Conservation (phyloP, 345 rosid species). For the Hevea brasiliensis region DNA sequence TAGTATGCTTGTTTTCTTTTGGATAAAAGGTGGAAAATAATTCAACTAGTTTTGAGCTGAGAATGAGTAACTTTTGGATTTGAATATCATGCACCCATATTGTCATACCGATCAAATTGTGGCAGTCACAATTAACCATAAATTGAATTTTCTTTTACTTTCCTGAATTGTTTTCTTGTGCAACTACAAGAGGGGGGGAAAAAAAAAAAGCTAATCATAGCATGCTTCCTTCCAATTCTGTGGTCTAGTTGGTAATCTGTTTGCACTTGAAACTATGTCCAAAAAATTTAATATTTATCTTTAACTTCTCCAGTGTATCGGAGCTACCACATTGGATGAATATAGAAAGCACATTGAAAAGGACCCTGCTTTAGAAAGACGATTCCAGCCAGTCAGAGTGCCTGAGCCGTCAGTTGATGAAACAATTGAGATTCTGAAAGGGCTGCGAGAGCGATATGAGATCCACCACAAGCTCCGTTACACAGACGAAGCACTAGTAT, state of each 20-base stretch:
- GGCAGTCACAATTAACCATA: not conserved
- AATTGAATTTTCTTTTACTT: not conserved
- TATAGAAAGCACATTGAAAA: constrained; percentile 98
- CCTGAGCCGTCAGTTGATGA: constrained; percentile 98
- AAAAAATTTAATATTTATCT: constrained; percentile 4
- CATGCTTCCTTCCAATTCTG: not conserved
- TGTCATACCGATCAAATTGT: not conserved
- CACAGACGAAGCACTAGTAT: constrained; percentile 81
- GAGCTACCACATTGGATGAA: constrained; percentile 95
- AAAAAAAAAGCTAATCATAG: not conserved
- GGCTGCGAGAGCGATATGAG: constrained; percentile 93
- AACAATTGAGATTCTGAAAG: constrained; percentile 85
- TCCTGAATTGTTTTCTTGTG: not conserved
- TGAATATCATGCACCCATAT: not conserved
- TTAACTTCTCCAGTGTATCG: constrained; percentile 78
- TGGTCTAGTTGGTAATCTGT: constrained; percentile 1
- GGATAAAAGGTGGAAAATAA: too few species aligned
- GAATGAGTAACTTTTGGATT: not conserved
- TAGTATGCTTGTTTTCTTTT: not conserved
- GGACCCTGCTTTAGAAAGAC: constrained; percentile 97
- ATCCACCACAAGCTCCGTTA: constrained; percentile 97
- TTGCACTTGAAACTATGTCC: not conserved
- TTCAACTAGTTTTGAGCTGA: not conserved
- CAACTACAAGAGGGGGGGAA: not conserved
- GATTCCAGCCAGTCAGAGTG: constrained; percentile 99